phyloP scores from a whole-genome alignment of 2,329 filamentous ascomycete genomes.

The Aspergillus brunneoviolaceus region DNA sequence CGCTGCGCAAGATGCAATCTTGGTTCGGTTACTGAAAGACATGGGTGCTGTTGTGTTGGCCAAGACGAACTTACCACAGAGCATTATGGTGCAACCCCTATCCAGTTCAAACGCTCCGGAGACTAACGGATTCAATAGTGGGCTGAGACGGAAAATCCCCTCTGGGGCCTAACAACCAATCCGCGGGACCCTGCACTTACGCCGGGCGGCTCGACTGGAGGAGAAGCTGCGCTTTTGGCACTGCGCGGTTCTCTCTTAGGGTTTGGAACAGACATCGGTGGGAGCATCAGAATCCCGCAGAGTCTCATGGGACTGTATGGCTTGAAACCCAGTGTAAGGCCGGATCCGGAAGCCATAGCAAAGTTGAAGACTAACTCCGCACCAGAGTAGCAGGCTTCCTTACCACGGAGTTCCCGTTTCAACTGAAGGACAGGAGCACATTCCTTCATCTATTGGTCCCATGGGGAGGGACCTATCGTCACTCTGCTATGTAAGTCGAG shows the following conservation, averaged over 20 bases:
- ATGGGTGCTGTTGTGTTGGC: slow-evolving; percentile 55
- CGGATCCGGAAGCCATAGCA: slow-evolving; percentile 9
- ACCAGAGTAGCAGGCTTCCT: slow-evolving; percentile 56
- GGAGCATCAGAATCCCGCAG: slow-evolving; percentile 52
- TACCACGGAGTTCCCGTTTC: slow-evolving; percentile 61
- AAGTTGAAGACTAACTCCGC: neutral
- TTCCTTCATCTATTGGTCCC: slow-evolving; percentile 63
- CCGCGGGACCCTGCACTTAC: slow-evolving; percentile 46
- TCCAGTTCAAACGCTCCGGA: too few species aligned
- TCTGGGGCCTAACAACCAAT: slow-evolving; percentile 53
- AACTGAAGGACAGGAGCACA: slow-evolving; percentile 63
- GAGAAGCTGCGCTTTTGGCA: slow-evolving; percentile 45
- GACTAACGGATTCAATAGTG: slow-evolving; percentile 37
- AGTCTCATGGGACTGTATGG: slow-evolving; percentile 52
- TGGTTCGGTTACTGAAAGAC: slow-evolving; percentile 51
- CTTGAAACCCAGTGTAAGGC: slow-evolving; percentile 44
- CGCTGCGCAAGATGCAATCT: slow-evolving; percentile 49
- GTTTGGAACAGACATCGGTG: slow-evolving; percentile 55
- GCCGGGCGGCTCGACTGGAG: slow-evolving; percentile 50
- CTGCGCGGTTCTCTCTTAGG: slow-evolving; percentile 47
- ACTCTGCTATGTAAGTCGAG: slow-evolving; percentile 50
- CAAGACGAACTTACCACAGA: slow-evolving; percentile 54
- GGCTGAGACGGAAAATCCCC: slow-evolving; percentile 55
- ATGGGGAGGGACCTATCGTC: slow-evolving; percentile 55
- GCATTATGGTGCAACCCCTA: slow-evolving; percentile 49